Evolutionary conservation across 208 protist species (phyloP).

Genomic region (Crithidia thermophila): DNA sequence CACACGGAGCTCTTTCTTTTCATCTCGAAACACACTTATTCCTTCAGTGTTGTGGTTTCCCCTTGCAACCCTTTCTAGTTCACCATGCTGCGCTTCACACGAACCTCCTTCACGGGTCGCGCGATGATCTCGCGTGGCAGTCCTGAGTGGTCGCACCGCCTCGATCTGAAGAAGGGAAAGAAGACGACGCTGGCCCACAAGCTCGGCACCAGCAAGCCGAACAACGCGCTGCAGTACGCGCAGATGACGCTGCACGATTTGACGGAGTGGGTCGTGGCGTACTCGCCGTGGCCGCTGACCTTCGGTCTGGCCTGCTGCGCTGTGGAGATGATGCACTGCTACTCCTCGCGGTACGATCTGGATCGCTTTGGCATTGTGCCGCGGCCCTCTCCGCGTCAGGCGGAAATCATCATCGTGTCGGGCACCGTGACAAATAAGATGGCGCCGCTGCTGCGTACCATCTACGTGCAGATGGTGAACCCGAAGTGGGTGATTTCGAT

Average conservation of each 20-base stretch:
- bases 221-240: slow-evolving; percentile 92
- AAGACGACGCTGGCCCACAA: slow-evolving; percentile 90
- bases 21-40: no score
- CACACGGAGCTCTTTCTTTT: no score
- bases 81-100: slow-evolving; percentile 73
- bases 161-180: slow-evolving; percentile 91
- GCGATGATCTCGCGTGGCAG: slow-evolving; percentile 93
- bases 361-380: slow-evolving; percentile 98
- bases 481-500: slow-evolving; percentile 95
- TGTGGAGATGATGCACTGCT: slow-evolving; percentile 98
- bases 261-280: slow-evolving; percentile 88
- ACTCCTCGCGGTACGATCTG: slow-evolving; percentile 97
- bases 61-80: neutral
- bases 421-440: slow-evolving; percentile 99
- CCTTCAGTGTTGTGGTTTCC: neutral
- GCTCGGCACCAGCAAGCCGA: slow-evolving; percentile 90
- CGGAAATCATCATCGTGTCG: slow-evolving; percentile 99
- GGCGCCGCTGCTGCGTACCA: slow-evolving; percentile 97
- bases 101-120: slow-evolving; percentile 62
- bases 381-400: slow-evolving; percentile 95
- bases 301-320: slow-evolving; percentile 98
- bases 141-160: slow-evolving; percentile 89
- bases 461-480: slow-evolving; percentile 98
- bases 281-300: slow-evolving; percentile 98
- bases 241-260: slow-evolving; percentile 93